Evolutionary conservation across 192 early-diverging fungal genomes (phyloP).

Genomic region (Geosiphon pyriformis): DNA sequence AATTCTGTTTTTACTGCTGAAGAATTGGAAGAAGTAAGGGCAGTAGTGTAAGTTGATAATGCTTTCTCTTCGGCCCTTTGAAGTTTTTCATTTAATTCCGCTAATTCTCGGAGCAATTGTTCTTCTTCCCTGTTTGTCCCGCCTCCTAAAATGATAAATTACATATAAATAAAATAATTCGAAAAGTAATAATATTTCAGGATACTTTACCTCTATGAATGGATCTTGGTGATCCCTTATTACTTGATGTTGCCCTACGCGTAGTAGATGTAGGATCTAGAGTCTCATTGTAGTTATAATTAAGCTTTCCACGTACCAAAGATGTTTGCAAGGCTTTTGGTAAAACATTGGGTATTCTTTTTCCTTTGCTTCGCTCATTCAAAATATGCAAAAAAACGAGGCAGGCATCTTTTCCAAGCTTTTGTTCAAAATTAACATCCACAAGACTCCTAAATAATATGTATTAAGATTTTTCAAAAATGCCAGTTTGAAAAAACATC

Average conservation of each 20-base stretch:
- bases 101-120: constrained; percentile 39
- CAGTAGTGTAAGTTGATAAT: constrained; percentile 23
- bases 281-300: constrained; percentile 33
- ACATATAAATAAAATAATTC: not conserved
- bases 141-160: not conserved
- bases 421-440: constrained; percentile 51
- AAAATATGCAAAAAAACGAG: constrained; percentile 53
- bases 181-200: not conserved
- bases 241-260: constrained; percentile 27
- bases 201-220: constrained; percentile 2
- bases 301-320: constrained; percentile 41
- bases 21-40: constrained; percentile 26
- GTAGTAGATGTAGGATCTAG: constrained; percentile 33
- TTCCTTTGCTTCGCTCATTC: constrained; percentile 48
- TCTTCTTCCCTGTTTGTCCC: constrained; percentile 40
- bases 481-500: too few relatives aligned
- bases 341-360: constrained; percentile 41
- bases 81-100: constrained; percentile 42
- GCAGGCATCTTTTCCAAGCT: constrained; percentile 51
- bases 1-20: constrained; percentile 37
- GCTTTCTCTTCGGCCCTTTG: constrained; percentile 40
- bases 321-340: constrained; percentile 48
- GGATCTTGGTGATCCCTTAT: constrained; percentile 28
- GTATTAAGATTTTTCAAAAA: too few relatives aligned
- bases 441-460: constrained; percentile 38